Percentiles rank a stretch among this genome's conserved stretches.
Evolutionary conservation across 352 stramenopile species (phyloP).

Genomic region (Pythium dissimile): DNA sequence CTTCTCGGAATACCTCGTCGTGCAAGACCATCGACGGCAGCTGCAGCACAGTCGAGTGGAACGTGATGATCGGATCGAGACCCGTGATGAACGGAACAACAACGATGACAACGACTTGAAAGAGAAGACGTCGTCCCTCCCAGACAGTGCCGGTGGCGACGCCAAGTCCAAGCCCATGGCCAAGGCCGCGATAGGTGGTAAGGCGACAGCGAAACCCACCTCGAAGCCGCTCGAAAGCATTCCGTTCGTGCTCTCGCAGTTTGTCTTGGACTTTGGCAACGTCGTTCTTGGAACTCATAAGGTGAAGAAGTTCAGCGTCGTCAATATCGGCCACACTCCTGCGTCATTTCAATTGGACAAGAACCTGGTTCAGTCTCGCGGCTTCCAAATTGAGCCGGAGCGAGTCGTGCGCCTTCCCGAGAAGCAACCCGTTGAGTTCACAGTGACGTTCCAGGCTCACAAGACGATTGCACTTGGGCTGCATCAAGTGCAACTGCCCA

Average conservation of each 20-base stretch:
- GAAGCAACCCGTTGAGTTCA: conserved; percentile 86
- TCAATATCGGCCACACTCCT: conserved; percentile 86
- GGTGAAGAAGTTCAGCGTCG: conserved; percentile 91
- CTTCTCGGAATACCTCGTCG: conserved; percentile 81
- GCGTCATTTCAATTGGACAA: conserved; percentile 92
- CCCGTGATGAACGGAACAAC: too few species aligned
- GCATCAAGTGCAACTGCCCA: conserved; percentile 76
- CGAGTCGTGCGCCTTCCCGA: conserved; percentile 91
- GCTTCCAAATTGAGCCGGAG: conserved; percentile 93
- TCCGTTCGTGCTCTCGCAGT: conserved; percentile 86
- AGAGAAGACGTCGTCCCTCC: too few species aligned
- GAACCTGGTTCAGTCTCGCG: conserved; percentile 76
- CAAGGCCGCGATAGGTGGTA: too few species aligned
- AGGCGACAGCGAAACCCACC: too few species aligned
- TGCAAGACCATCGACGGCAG: conserved; percentile 44
- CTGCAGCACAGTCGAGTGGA: conserved; percentile 17
- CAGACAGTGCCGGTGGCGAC: conserved; percentile 21
- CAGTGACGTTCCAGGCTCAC: conserved; percentile 87
- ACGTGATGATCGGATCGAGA: too few species aligned
- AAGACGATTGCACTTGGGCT: conserved; percentile 83
- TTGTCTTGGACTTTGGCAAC: conserved; percentile 93
- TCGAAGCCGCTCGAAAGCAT: conserved; percentile 36
- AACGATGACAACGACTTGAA: too few species aligned
- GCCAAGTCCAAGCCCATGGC: not conserved
- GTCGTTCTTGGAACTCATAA: conserved; percentile 90